Conservation (phyloP, 257 asterid species). For the Gentiana macrophylla region DNA sequence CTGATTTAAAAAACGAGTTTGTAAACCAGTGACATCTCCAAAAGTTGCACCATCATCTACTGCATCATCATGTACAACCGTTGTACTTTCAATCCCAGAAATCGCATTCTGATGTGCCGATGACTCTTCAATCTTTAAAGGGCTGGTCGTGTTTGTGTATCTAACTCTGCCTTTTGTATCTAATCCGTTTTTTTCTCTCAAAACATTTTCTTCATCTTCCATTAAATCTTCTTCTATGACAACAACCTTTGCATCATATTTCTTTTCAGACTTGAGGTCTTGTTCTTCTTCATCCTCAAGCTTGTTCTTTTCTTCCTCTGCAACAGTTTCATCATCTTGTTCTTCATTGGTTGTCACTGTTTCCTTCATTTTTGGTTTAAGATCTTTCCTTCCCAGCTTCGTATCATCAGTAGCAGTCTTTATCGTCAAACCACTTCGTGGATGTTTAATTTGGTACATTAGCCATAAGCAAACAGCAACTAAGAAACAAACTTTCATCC, state of each 20-base stretch:
- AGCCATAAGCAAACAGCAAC: constrained; percentile 73
- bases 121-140: no score
- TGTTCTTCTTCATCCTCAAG: constrained; percentile 36
- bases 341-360: constrained; percentile 17
- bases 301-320: constrained; percentile 27
- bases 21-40: no score
- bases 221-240: constrained; percentile 30
- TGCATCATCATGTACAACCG: no score
- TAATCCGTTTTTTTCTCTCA: no score
- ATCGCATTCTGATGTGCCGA: no score
- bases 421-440: constrained; percentile 23
- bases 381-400: constrained; percentile 57
- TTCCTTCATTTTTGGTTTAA: constrained; percentile 22
- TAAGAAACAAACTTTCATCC: constrained; percentile 49
- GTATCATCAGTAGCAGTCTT: constrained; percentile 14
- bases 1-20: no score
- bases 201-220: constrained; percentile 28
- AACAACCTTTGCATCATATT: constrained; percentile 25
- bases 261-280: constrained; percentile 30
- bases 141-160: no score
- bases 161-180: no score
- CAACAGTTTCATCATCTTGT: constrained; percentile 37
- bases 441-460: constrained; percentile 68
- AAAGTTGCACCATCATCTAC: no score
- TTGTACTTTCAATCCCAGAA: no score